Evolutionary conservation across 192 early-diverging fungal species (phyloP).

Genomic region (Entophlyctis helioformis): DNA sequence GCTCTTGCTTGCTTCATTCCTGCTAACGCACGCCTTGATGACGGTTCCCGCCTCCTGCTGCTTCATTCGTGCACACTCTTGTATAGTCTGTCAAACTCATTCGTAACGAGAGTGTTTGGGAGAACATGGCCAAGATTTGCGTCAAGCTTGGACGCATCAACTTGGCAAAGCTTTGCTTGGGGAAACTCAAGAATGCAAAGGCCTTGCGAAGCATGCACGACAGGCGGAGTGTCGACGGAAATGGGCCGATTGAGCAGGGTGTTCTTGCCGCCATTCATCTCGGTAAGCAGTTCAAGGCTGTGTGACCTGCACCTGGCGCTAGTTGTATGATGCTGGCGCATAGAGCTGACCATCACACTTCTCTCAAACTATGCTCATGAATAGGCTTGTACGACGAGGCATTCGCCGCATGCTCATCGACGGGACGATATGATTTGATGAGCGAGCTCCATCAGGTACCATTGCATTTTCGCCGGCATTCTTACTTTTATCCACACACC

Average conservation of each 20-base stretch:
- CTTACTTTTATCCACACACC: too few relatives aligned
- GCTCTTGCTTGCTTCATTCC: neutral
- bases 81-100: constrained; percentile 22
- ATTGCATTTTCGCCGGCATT: too few relatives aligned
- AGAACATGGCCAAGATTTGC: constrained; percentile 35
- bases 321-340: too few relatives aligned
- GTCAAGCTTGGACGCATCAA: constrained; percentile 27
- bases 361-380: too few relatives aligned
- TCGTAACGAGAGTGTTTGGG: constrained; percentile 32
- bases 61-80: neutral
- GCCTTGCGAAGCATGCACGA: constrained; percentile 11
- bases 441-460: too few relatives aligned
- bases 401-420: too few relatives aligned
- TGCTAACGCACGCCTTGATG: neutral
- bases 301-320: too few relatives aligned
- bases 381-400: too few relatives aligned
- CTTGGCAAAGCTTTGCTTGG: constrained; percentile 26
- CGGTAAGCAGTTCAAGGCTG: too few relatives aligned
- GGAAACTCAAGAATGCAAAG: constrained; percentile 29
- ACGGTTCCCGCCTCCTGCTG: neutral
- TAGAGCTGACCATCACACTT: too few relatives aligned
- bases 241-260: constrained; percentile 2
- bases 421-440: too few relatives aligned
- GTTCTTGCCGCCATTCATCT: constrained; percentile 14
- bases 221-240: too few relatives aligned